Evolutionary conservation across 2,329 filamentous ascomycete species (phyloP).

Genomic region (Fusarium palustre): DNA sequence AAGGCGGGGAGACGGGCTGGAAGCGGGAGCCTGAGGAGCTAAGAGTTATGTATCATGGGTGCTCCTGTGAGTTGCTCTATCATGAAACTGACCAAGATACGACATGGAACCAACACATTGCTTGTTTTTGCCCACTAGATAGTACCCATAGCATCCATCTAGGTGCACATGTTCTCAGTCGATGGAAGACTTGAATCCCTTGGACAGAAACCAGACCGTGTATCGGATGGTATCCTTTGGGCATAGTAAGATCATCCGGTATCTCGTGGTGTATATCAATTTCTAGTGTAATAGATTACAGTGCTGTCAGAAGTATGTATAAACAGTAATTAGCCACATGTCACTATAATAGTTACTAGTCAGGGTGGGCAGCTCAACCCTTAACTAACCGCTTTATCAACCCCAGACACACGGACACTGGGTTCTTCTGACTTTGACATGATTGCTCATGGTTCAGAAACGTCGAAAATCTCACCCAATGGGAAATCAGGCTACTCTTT

Average conservation of each 20-base stretch:
- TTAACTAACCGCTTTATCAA: conserved; percentile 24
- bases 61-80: background rate
- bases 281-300: conserved; percentile 1
- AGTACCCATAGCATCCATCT: background rate
- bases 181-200: background rate
- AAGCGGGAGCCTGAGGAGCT: background rate
- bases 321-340: background rate
- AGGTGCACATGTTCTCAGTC: background rate
- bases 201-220: too few relatives aligned
- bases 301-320: conserved; percentile 8
- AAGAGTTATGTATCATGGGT: background rate
- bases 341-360: conserved; percentile 2
- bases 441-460: background rate
- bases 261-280: conserved; percentile 1
- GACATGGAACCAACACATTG: background rate
- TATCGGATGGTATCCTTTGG: background rate
- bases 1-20: background rate
- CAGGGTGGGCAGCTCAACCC: conserved; percentile 6
- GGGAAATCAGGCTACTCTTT: background rate
- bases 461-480: conserved; percentile 1
- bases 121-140: background rate
- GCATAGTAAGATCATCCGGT: background rate
- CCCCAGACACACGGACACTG: conserved; percentile 29
- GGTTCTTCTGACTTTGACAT: conserved; percentile 10
- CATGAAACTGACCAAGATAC: background rate